A percentile compares a stretch with the other conserved stretches of the same genome.
phyloP scores from a whole-genome alignment of 768 basidiomycete genomes.

The Rhodosporidiobolus odoratus region DNA sequence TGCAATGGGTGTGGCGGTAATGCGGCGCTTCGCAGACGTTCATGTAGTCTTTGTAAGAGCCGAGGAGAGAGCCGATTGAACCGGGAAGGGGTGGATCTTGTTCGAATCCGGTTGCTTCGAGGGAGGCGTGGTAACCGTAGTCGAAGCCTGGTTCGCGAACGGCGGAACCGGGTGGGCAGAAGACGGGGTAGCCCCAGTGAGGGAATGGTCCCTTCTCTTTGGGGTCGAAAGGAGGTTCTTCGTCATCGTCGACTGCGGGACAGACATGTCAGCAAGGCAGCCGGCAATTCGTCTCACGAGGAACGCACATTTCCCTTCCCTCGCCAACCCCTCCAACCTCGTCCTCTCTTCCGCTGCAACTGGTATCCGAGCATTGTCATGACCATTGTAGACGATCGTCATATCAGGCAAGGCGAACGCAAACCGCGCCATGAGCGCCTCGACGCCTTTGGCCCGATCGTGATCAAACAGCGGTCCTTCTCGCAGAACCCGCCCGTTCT shows the following conservation, averaged over 20 bases:
- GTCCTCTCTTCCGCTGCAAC: constrained; percentile 38
- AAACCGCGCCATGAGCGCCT: constrained; percentile 35
- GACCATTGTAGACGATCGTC: constrained; percentile 42
- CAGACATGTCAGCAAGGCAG: accelerated
- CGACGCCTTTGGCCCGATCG: constrained; percentile 41
- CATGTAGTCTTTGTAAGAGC: constrained; percentile 39
- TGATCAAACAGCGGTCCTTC: constrained; percentile 40
- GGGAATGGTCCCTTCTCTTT: constrained; percentile 33
- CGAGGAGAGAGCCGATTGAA: constrained; percentile 35
- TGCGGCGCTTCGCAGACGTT: constrained; percentile 42
- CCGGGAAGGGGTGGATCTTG: constrained; percentile 26
- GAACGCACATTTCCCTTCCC: constrained; percentile 35
- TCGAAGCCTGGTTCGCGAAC: constrained; percentile 38
- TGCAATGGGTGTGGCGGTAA: constrained; percentile 42
- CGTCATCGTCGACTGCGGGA: constrained; percentile 26
- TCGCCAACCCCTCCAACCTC: constrained; percentile 35
- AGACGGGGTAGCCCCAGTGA: constrained; percentile 40
- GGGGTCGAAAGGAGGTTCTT: constrained; percentile 31
- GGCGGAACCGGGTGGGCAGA: constrained; percentile 38
- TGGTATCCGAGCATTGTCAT: constrained; percentile 38
- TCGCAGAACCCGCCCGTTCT: constrained; percentile 25
- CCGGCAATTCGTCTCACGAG: too few relatives aligned
- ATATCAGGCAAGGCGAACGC: constrained; percentile 40
- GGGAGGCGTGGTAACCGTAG: constrained; percentile 37
- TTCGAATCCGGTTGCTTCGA: constrained; percentile 30